phyloP scores from a whole-genome alignment of 345 rosid genomes.

The Excoecaria agallocha region DNA sequence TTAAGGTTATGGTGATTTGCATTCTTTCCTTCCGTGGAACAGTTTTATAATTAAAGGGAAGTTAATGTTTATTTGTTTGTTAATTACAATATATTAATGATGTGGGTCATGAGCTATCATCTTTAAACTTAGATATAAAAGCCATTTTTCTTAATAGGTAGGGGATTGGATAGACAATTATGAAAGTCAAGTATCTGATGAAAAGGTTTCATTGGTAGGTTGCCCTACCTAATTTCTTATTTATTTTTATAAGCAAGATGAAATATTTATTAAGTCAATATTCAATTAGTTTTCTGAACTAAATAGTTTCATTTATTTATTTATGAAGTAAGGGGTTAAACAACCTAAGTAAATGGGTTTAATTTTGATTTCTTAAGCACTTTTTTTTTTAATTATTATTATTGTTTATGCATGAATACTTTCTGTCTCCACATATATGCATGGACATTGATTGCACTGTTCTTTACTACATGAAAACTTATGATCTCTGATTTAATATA shows the following conservation, averaged over 20 bases:
- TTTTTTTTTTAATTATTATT: too few species aligned
- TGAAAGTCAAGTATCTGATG: background rate
- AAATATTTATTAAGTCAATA: background rate
- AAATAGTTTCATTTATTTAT: too few species aligned
- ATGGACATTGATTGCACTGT: too few species aligned
- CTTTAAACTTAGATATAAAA: background rate
- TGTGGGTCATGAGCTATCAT: constrained; percentile 3
- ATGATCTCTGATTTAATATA: too few species aligned
- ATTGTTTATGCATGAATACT: too few species aligned
- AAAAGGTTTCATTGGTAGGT: background rate
- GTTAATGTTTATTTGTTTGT: background rate
- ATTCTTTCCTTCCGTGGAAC: background rate
- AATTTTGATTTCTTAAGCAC: too few species aligned
- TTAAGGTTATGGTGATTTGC: background rate
- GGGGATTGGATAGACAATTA: background rate
- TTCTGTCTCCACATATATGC: too few species aligned
- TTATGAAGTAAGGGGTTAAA: too few species aligned
- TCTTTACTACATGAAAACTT: too few species aligned
- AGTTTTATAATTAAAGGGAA: background rate
- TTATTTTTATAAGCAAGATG: background rate
- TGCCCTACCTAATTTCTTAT: constrained; percentile 10
- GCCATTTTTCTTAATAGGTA: background rate
- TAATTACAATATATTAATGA: background rate
- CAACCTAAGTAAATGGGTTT: too few species aligned
- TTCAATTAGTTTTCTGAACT: too few species aligned